phyloP scores from a whole-genome alignment of 345 rosid genomes.

The Nephelium lappaceum region DNA sequence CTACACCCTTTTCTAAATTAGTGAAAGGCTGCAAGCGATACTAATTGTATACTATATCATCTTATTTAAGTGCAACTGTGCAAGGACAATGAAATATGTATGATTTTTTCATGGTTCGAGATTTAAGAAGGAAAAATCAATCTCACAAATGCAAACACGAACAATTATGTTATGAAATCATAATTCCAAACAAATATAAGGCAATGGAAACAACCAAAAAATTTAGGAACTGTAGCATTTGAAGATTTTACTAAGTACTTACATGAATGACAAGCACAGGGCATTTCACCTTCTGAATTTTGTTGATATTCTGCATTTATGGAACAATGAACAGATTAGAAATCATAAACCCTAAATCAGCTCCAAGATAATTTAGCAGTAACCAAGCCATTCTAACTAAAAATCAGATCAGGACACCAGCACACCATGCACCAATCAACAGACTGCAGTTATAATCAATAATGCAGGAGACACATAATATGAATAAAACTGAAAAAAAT shows the following conservation, averaged over 20 bases:
- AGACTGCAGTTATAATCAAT: neutral
- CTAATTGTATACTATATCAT: too few relatives aligned
- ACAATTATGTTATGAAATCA: neutral
- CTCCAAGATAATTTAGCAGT: constrained; percentile 8
- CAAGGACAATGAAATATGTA: too few relatives aligned
- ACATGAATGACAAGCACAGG: constrained; percentile 97
- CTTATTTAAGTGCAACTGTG: too few relatives aligned
- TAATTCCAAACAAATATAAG: constrained; percentile 7
- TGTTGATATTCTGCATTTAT: constrained; percentile 73
- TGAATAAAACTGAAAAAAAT: neutral
- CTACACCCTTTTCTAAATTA: too few relatives aligned
- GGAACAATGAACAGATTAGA: constrained; percentile 14
- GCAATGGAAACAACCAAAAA: neutral
- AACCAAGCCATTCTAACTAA: neutral
- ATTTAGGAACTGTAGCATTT: neutral
- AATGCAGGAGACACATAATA: neutral
- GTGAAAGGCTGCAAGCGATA: too few relatives aligned
- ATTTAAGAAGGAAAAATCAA: neutral
- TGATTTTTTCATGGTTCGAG: neutral
- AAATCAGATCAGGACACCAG: neutral
- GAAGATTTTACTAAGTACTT: constrained; percentile 32
- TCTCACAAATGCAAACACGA: neutral
- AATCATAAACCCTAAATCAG: neutral
- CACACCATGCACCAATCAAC: neutral
- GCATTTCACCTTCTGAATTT: constrained; percentile 83